A percentile compares a stretch with the other conserved stretches of the same genome.
phyloP scores from a whole-genome alignment of 176 grass and related monocot species.

The Avena sativa region DNA sequence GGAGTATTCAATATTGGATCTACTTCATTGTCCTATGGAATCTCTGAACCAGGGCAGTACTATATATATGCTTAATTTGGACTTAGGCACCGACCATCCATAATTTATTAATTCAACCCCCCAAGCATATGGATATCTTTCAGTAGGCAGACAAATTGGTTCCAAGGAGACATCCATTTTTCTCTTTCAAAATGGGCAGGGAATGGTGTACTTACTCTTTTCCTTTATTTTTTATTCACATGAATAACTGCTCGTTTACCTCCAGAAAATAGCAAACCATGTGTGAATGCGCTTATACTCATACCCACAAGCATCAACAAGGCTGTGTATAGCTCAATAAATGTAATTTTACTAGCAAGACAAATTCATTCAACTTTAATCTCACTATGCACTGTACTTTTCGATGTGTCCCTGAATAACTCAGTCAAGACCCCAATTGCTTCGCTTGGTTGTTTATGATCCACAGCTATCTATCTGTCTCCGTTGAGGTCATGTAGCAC shows the following conservation, averaged over 20 bases:
- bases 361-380: not conserved
- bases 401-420: not conserved
- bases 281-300: not conserved
- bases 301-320: not conserved
- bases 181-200: not conserved
- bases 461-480: not conserved
- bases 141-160: not conserved
- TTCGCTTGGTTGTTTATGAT: not conserved
- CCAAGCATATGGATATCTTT: not conserved
- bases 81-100: not conserved
- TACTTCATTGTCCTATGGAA: not conserved
- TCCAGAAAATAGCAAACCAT: not conserved
- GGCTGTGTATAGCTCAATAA: not conserved
- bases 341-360: no score
- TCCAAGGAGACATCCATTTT: not conserved
- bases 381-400: not conserved
- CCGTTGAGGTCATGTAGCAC: not conserved
- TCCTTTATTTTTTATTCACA: not conserved
- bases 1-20: not conserved
- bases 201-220: not conserved
- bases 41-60: not conserved
- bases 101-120: not conserved
- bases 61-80: not conserved
- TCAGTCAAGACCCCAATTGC: not conserved
- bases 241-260: not conserved